Percentiles rank a stretch among this genome's conserved stretches.
Conservation (phyloP, 2,329 filamentous ascomycete genomes). For the Magnaporthales sp. region DNA sequence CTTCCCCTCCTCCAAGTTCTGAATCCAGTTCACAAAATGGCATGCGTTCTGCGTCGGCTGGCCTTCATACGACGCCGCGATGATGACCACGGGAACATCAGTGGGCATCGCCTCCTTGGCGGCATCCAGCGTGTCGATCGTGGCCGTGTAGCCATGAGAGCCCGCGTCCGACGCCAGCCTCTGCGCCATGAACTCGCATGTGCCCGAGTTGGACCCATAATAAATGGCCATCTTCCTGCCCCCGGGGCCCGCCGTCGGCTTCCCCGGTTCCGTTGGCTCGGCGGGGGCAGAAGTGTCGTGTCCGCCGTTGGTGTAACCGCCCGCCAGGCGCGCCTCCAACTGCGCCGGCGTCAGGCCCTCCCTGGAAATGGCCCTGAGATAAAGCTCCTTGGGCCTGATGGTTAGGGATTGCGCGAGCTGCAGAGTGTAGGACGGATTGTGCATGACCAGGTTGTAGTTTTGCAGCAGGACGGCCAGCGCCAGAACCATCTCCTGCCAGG, state of each 20-base stretch:
- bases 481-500: constrained; percentile 63
- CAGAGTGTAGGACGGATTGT: constrained; percentile 46
- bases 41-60: constrained; percentile 62
- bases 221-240: neutral
- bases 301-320: neutral
- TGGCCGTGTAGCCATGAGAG: neutral
- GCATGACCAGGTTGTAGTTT: constrained; percentile 59
- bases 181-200: neutral
- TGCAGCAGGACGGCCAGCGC: constrained; percentile 57
- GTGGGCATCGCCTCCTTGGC: neutral
- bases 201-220: neutral
- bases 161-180: neutral
- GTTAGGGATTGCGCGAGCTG: constrained; percentile 44
- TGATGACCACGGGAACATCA: constrained; percentile 47
- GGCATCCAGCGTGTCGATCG: neutral
- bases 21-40: constrained; percentile 59
- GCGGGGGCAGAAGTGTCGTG: no score
- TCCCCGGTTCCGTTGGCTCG: neutral
- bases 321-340: constrained; percentile 6
- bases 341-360: constrained; percentile 28
- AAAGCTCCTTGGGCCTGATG: constrained; percentile 52
- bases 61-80: constrained; percentile 50
- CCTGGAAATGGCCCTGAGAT: constrained; percentile 47
- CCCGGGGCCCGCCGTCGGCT: neutral
- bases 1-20: constrained; percentile 28